These are phyloP conservation scores for Penicillium pulvis DNA, from an alignment of 495 filamentous ascomycete genomes.

Conservation along the genomic window DNA sequence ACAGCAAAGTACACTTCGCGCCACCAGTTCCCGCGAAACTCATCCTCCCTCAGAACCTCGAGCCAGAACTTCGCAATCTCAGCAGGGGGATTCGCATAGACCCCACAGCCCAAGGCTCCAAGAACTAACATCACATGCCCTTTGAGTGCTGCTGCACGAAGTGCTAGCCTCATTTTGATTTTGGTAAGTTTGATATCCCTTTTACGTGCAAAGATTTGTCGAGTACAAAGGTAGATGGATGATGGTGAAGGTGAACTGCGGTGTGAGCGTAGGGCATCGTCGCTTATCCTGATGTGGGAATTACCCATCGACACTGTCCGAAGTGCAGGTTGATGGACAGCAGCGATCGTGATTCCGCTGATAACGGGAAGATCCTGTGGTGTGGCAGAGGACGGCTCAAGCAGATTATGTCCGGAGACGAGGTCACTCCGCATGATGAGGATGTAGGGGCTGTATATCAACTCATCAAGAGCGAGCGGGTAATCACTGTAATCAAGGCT, in stretches of 20 bases:
- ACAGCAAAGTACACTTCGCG: slow-evolving; percentile 4
- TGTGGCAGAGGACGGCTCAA: neutral
- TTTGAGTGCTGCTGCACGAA: neutral
- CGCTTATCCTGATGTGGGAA: neutral
- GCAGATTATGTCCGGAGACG: neutral
- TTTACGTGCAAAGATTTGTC: neutral
- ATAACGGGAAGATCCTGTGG: slow-evolving; percentile 1
- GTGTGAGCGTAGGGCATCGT: neutral
- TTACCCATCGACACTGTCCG: neutral
- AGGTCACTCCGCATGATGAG: slow-evolving; percentile 3
- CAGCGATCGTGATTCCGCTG: neutral
- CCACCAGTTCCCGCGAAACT: slow-evolving; percentile 5
- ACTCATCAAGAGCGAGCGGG: neutral
- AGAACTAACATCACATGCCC: neutral
- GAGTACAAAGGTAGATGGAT: neutral
- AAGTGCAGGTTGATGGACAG: neutral
- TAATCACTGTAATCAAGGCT: neutral
- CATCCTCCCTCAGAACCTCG: neutral
- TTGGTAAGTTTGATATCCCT: slow-evolving; percentile 1
- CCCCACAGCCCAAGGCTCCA: slow-evolving; percentile 6
- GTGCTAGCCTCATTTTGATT: neutral
- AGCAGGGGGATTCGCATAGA: slow-evolving; percentile 6
- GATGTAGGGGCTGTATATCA: slow-evolving; percentile 3
- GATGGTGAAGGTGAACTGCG: neutral
- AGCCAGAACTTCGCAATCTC: slow-evolving; percentile 4